Conservation (phyloP, 1,284 basidiomycete species). For the Irpex sp. region DNA sequence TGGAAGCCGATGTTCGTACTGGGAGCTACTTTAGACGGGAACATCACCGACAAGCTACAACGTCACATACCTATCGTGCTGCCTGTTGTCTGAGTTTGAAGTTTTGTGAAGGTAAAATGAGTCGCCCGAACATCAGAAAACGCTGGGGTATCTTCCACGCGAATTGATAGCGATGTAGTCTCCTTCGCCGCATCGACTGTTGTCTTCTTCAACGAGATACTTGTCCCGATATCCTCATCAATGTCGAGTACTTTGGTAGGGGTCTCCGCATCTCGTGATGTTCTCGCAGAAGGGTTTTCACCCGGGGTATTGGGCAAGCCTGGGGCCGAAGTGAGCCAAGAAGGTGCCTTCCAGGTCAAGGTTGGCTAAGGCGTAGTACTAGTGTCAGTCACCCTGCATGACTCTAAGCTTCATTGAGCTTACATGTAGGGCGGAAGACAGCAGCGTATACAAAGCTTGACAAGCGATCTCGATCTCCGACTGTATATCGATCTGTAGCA, state of each 20-base stretch:
- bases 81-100: neutral
- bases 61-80: conserved; percentile 6
- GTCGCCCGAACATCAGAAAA: neutral
- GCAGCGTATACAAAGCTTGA: conserved; percentile 25
- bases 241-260: neutral
- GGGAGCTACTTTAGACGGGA: neutral
- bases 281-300: neutral
- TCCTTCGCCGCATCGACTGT: neutral
- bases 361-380: neutral
- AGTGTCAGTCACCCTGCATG: neutral
- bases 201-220: neutral
- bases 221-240: conserved; percentile 19
- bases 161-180: neutral
- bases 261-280: neutral
- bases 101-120: conserved; percentile 3
- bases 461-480: conserved; percentile 32
- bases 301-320: neutral
- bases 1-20: neutral
- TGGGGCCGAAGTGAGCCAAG: neutral
- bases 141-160: neutral
- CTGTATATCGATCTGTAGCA: conserved; percentile 43
- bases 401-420: conserved; percentile 5
- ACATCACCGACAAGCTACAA: neutral
- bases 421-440: conserved; percentile 25
- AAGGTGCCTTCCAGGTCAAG: neutral